These are phyloP conservation scores for Mortierella claussenii DNA, from an alignment of 192 early-diverging fungal species.

Conservation along the genomic window DNA sequence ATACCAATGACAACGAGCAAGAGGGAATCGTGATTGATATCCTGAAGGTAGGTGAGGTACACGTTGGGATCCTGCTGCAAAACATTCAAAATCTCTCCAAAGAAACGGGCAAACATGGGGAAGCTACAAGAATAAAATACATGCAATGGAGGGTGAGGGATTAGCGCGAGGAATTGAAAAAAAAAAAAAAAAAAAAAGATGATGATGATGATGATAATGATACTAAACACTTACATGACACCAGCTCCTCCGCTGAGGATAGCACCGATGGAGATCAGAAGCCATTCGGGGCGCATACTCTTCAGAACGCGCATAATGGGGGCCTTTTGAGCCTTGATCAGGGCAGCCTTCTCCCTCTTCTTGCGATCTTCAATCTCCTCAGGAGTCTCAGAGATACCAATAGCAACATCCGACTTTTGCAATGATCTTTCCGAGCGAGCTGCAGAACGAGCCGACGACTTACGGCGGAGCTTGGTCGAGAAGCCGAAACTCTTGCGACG, in stretches of 20 bases:
- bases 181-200: background rate
- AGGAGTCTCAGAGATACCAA: conserved; percentile 35
- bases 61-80: background rate
- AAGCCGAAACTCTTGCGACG: conserved; percentile 72
- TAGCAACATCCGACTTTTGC: conserved; percentile 13
- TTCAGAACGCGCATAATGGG: conserved; percentile 64
- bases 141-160: too few species aligned
- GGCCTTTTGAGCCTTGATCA: conserved; percentile 57
- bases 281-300: conserved; percentile 67
- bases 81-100: conserved; percentile 38
- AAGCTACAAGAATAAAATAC: conserved; percentile 34
- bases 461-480: conserved; percentile 56
- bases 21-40: conserved; percentile 60
- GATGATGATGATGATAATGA: background rate
- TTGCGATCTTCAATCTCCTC: conserved; percentile 46
- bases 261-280: conserved; percentile 63
- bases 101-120: conserved; percentile 83
- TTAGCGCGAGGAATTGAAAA: too few species aligned
- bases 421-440: conserved; percentile 44
- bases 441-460: conserved; percentile 39
- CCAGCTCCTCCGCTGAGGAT: conserved; percentile 75
- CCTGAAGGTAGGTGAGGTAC: background rate
- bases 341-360: conserved; percentile 50
- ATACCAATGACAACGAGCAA: conserved; percentile 59
- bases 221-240: conserved; percentile 44